Base-by-base conservation (phyloP, 768 basidiomycete species). In the Termitomyces sp. region DNA sequence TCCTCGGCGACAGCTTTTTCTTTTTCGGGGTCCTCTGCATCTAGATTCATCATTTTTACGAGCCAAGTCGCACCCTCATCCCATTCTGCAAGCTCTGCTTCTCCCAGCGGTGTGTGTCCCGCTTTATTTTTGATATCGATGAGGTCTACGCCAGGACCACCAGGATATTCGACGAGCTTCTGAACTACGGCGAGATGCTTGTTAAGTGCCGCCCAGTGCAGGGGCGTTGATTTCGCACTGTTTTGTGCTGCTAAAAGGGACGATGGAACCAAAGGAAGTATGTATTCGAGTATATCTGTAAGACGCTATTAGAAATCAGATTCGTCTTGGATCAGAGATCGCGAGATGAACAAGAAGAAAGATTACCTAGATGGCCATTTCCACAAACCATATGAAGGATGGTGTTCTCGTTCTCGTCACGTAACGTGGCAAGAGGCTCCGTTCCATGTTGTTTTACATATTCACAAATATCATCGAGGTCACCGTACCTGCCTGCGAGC, bases 141-240 rank as follows among this genome's bases (percentile, higher is more conserved):
- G 61, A 87, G 71, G 65, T 79, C 78, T 27, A 79, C 69, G 1
- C 93, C 85, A 1, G 86, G 85, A 0, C 87, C 87, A 22, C 62
- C 65, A 0, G 80, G 72, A 61, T 77, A 79, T 52, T 76, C 70
- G 12, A 92, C 81, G 31, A 93, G 81, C 36, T 74, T 76, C 67
- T 86, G 78, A 1, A 80, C 78, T 47, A 85, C 67, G 7, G 71
- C 67, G 3, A 96, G 80, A 63, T 95, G 94, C 2, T 80, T 75
- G 69, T 97, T 98, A 41, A 94, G 70, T 2, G 90, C 84, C 0
- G 94, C 94, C 94, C 94, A 97, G 66, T 98, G 95, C 6, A 97
- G 72, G 7, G 95, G 80, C 2, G 91, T 95, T 26, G 94, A 95
- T 52, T 84, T 79, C 0, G 90, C 79, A 29, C 69, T 69, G 67